These are phyloP conservation scores for Nepenthes gracilis DNA, from an alignment of 148 eudicot genomes.

Conservation along the genomic window DNA sequence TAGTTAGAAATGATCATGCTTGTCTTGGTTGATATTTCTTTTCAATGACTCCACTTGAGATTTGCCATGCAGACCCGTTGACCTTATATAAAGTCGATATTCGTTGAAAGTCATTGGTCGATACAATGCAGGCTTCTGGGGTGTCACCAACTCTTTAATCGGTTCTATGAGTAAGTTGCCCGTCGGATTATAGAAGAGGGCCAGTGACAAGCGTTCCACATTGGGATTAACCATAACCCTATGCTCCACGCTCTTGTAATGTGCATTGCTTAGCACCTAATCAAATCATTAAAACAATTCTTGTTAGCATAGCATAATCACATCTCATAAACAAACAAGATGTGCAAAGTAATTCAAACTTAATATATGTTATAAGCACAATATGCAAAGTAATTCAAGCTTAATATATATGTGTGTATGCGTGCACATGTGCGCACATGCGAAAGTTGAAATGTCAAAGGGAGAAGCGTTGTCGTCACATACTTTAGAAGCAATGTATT, in stretches of 20 bases:
- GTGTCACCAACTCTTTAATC: constrained; percentile 36
- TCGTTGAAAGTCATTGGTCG: constrained; percentile 63
- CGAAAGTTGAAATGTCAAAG: no score
- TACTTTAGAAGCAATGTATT: no score
- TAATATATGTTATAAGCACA: no score
- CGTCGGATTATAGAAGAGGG: constrained; percentile 75
- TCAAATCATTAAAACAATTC: neutral
- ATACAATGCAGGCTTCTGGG: constrained; percentile 48
- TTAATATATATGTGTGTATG: no score
- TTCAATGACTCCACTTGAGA: constrained; percentile 56
- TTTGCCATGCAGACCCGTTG: constrained; percentile 70
- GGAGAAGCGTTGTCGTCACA: no score
- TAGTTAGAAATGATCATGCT: no score
- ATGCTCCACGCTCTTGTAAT: constrained; percentile 83
- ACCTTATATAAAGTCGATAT: constrained; percentile 61
- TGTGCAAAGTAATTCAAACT: neutral
- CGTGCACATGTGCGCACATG: no score
- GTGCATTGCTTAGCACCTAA: constrained; percentile 71
- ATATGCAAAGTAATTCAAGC: no score
- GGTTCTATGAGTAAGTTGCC: constrained; percentile 53
- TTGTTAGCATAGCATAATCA: neutral
- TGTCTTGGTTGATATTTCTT: neutral
- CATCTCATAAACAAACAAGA: neutral
- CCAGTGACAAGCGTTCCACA: constrained; percentile 57
- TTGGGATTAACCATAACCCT: constrained; percentile 71